Conservation (phyloP, 768 basidiomycete genomes). For the Rhizopogon vinicolor region DNA sequence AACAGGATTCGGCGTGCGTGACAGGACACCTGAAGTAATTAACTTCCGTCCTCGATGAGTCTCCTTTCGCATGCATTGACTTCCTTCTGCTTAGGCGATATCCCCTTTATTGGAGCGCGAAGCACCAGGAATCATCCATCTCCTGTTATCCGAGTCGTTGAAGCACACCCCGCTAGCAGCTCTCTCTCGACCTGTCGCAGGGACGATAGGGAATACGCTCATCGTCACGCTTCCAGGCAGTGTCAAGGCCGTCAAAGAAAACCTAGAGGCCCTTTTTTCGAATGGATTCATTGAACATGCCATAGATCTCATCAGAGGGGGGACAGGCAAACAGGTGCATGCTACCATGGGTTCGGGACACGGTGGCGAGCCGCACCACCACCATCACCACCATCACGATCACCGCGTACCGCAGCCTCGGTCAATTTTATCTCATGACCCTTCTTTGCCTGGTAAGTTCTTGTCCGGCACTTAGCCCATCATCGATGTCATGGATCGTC, state of each 20-base stretch:
- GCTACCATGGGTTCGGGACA: constrained; percentile 35
- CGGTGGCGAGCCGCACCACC: constrained; percentile 25
- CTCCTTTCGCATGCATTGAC: background rate
- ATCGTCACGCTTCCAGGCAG: constrained; percentile 83
- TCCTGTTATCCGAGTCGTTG: constrained; percentile 65
- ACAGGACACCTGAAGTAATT: constrained; percentile 77
- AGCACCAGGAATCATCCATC: constrained; percentile 69
- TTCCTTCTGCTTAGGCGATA: constrained; percentile 42
- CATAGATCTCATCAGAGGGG: constrained; percentile 67
- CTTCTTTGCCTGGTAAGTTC: constrained; percentile 55
- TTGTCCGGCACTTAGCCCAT: background rate
- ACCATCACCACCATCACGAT: constrained; percentile 36
- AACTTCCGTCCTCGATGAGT: background rate
- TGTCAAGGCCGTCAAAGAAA: constrained; percentile 81
- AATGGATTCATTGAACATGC: constrained; percentile 64
- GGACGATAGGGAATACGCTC: constrained; percentile 60
- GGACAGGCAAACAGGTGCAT: constrained; percentile 58
- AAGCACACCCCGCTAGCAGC: constrained; percentile 76
- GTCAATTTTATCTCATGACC: constrained; percentile 63
- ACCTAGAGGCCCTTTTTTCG: constrained; percentile 55
- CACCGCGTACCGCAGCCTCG: constrained; percentile 50
- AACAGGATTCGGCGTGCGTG: constrained; percentile 79
- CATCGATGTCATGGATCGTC: background rate
- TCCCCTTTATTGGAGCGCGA: constrained; percentile 59
- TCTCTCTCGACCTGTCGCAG: constrained; percentile 79